Evolutionary conservation across 2,329 filamentous ascomycete genomes (phyloP), one percentile per base, ranked within the genome.

Genomic region (Dactylellina leptospora): DNA sequence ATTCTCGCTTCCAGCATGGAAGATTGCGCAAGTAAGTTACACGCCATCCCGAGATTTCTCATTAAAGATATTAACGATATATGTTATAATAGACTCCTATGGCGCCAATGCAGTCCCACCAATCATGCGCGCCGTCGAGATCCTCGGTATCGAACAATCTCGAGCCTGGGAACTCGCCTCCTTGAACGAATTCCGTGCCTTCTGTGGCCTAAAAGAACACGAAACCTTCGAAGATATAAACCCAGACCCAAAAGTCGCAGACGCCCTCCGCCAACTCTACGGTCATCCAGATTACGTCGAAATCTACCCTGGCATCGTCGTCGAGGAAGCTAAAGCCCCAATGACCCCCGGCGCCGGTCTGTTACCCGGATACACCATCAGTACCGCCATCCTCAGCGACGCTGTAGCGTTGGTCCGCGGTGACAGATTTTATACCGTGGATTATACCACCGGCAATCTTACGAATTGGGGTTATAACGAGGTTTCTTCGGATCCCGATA

Each of bases 231-330:
- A 81, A 56, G 85, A 87, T 44, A 86, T 89, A 76, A 88, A 85
- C 74, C 79, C 81, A 0, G 82, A 88, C 74, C 80, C 81, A 1
- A 82, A 85, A n/a, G 84, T 88, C 27, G 83, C 83, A 1, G 80
- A 83, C 25, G 80, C 82, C 5, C 81, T 89, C 2, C 83, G 85
- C 70, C 82, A 85, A 74, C 80, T 89, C 10, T 89, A 89, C 78
- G 82, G 84, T 20, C 82, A 87, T 50, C 86, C 87, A 0, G 87
- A 89, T 74, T 85, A 84, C 77, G 86, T 91, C 10, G 88, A 91
- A 76, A 81, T 90, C 4, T 90, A 90, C 76, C 88, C 88, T 0
- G 88, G 88, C 8, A 79, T 90, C 1, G 84, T 90, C 72, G 81
- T 85, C n/a, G 86, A 88, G 76, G 83, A 86, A 56, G 80, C 81